Conservation (phyloP, 345 rosid species). For the Firmiana major region DNA sequence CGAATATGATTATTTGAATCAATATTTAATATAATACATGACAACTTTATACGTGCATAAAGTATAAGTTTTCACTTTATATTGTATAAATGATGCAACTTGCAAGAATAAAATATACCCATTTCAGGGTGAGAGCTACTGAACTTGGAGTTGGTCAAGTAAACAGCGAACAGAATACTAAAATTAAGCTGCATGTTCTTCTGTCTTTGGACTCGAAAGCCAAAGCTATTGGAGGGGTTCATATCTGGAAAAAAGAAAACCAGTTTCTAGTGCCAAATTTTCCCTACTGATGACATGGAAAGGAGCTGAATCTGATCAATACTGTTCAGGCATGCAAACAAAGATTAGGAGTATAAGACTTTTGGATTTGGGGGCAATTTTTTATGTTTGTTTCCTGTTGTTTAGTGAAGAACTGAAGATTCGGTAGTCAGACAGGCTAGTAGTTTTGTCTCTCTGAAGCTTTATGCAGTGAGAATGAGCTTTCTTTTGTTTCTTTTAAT, state of each 20-base stretch:
- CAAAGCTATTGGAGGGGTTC: slow-evolving; percentile 7
- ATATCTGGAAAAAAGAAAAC: neutral
- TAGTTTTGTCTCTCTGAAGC: slow-evolving; percentile 27
- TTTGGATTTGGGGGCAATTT: slow-evolving; percentile 24
- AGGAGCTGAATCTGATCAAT: slow-evolving; percentile 15
- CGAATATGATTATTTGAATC: too few species aligned
- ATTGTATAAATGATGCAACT: neutral
- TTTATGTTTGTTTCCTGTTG: slow-evolving; percentile 33
- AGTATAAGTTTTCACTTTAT: neutral
- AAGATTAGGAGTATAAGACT: slow-evolving; percentile 20
- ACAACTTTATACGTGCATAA: neutral
- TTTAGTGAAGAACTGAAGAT: slow-evolving; percentile 31
- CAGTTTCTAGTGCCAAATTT: neutral
- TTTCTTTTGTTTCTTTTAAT: slow-evolving; percentile 23
- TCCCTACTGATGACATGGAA: slow-evolving; percentile 30
- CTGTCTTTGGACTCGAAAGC: slow-evolving; percentile 4
- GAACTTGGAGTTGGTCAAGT: neutral
- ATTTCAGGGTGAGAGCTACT: neutral
- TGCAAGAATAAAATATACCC: neutral
- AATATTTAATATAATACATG: too few species aligned
- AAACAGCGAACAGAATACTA: neutral
- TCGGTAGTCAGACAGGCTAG: neutral
- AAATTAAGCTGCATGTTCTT: neutral
- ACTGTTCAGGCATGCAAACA: slow-evolving; percentile 41
- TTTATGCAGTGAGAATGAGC: slow-evolving; percentile 6